Evolutionary conservation across 1,284 basidiomycete species (phyloP).

Genomic region (Stereum hirsutum): DNA sequence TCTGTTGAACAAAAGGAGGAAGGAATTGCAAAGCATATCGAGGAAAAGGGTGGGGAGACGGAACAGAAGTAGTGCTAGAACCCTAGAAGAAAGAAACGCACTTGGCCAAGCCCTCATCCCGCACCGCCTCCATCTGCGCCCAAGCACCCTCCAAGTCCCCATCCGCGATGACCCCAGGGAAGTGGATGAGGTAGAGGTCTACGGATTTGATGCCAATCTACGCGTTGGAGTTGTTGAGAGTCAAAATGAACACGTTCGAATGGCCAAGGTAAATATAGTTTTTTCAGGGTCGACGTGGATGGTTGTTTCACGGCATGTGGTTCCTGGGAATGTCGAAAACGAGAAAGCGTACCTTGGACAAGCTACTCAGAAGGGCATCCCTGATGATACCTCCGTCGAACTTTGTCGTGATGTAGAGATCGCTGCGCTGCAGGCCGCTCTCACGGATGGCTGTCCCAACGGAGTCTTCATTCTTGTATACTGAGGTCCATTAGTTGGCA

Average conservation of each 20-base stretch:
- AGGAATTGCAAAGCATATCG: not conserved
- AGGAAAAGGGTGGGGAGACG: not conserved
- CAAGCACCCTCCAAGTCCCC: constrained; percentile 43
- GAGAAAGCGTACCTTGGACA: constrained; percentile 38
- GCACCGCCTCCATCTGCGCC: constrained; percentile 50
- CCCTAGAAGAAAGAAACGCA: no score
- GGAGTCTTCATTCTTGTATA: constrained; percentile 29
- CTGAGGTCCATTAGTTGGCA: no score
- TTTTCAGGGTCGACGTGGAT: no score
- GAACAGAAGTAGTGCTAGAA: not conserved
- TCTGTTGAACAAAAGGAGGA: not conserved
- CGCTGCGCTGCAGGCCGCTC: constrained; percentile 22
- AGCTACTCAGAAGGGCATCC: constrained; percentile 44
- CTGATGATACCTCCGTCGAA: constrained; percentile 42
- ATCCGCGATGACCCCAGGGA: constrained; percentile 37
- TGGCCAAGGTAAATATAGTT: no score
- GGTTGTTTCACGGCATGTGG: not conserved
- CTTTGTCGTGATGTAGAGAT: constrained; percentile 36
- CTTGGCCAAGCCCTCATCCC: constrained; percentile 50
- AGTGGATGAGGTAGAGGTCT: constrained; percentile 66
- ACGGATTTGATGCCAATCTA: constrained; percentile 59
- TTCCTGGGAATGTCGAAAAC: not conserved
- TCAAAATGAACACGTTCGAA: no score
- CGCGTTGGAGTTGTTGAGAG: not conserved
- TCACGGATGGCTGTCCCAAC: constrained; percentile 28